Evolutionary conservation across 768 basidiomycete genomes (phyloP), one percentile per base, ranked within the genome.

Genomic region (Termitomyces sp.): DNA sequence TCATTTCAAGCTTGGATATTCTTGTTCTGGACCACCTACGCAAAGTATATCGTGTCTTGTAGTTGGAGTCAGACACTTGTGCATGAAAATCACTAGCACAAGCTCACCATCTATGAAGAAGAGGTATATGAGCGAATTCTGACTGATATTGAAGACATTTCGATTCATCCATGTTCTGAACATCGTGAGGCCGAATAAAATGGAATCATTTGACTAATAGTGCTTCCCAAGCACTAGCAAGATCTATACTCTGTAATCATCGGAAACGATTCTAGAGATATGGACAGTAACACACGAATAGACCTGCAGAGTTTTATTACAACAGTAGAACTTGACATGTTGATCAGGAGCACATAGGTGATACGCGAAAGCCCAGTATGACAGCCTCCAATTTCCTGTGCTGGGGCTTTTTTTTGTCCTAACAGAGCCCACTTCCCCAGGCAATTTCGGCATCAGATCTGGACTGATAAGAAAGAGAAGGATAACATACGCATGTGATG

Each of bases 41-140:
- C 80, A 61, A 82, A 84, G 64, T 83, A 85, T n/a, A 84, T 65
- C 1, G 80, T 77, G 56, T 82, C 83, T 83, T 56, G n/a, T 14
- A 26, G 22, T 33, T 3, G 18, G n/a, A 10, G n/a, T 42, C 44
- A 27, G n/a, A 30, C 56, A 53, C 10, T 47, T 5, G 20, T 27
- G 33, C n/a, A n/a, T n/a, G n/a, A n/a, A n/a, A n/a, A 3, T 46
- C 26, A 8, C 45, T 2, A 16, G 24, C 2, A 20, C 6, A 18
- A 24, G 40, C 77, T 56, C 56, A 82, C 83, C 83, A 64, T 84
- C 82, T 61, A 80, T 71, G n/a, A 77, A 67, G 10, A 84, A 66
- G 18, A 82, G 64, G 18, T 73, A 69, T 9, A 82, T 60, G 4
- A 84, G 61, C 30, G 76, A 73, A 37, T 39, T 52, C 27, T 66